A percentile compares a stretch with the other conserved stretches of the same genome.
Evolutionary conservation across 2,329 filamentous ascomycete species (phyloP).

Genomic region (Dothideomycetes sp.): DNA sequence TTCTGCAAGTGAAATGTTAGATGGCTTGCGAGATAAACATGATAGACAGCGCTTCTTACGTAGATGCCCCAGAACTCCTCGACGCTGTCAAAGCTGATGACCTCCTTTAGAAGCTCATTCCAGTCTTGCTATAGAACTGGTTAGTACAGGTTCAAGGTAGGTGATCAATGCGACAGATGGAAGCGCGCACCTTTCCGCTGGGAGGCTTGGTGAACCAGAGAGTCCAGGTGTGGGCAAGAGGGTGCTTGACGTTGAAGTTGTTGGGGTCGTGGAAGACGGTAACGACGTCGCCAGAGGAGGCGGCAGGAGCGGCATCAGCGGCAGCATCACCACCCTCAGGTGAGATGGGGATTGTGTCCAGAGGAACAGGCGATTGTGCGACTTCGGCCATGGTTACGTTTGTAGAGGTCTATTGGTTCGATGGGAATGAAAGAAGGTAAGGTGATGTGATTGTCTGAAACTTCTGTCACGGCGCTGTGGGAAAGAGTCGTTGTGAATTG

Average conservation of each 20-base stretch:
- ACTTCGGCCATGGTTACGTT: slow-evolving; percentile 27
- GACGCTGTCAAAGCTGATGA: slow-evolving; percentile 96
- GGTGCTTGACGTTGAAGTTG: slow-evolving; percentile 99
- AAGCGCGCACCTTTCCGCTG: slow-evolving; percentile 69
- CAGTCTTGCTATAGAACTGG: slow-evolving; percentile 60
- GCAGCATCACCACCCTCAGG: slow-evolving; percentile 39
- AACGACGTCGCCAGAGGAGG: slow-evolving; percentile 51
- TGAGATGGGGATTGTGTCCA: slow-evolving; percentile 49
- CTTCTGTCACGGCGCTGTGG: background rate
- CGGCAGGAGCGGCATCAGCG: slow-evolving; percentile 31
- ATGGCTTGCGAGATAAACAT: background rate
- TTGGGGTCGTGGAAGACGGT: slow-evolving; percentile 98
- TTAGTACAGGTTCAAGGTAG: background rate
- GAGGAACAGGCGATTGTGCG: slow-evolving; percentile 40
- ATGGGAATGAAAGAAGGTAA: background rate
- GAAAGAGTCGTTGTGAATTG: background rate
- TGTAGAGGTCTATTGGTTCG: background rate
- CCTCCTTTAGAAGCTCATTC: slow-evolving; percentile 96
- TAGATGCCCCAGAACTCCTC: slow-evolving; percentile 99
- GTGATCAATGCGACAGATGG: slow-evolving; percentile 1
- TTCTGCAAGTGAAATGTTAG: slow-evolving; percentile 52
- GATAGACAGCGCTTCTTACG: slow-evolving; percentile 47
- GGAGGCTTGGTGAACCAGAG: slow-evolving; percentile 99
- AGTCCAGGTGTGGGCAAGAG: slow-evolving; percentile 94
- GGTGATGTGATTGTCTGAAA: background rate